Base-by-base conservation (phyloP, 2,329 filamentous ascomycete species). In the Pyrenochaeta sp. region DNA sequence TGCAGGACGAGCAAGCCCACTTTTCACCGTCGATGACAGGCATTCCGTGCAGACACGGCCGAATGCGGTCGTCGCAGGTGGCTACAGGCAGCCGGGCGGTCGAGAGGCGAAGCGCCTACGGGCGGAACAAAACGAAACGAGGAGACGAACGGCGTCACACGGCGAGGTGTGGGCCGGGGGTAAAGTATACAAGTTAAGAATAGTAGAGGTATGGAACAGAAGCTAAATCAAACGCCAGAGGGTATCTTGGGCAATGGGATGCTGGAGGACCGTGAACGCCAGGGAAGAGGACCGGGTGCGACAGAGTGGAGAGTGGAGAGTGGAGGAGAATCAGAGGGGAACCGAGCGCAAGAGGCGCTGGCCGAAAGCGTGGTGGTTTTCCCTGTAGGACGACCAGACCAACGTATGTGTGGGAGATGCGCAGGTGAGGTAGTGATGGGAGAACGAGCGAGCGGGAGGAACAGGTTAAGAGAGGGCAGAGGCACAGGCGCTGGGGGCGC, bases 1-100 rank as follows among this genome's bases (percentile, higher is more conserved):
- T 91, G 78, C 94, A 99, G 77, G 92, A 92, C 78, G 96, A 90
- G 81, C 93, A 97, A 76, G 93, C 93, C 80, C 85, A 97, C 81
- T 97, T 97, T 80, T 96, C 90, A 74, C 93, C 93, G 81, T 96
- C 86, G 58, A 72, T 63, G 40, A 72, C 53, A 57, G 71, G 68
- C 68, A 72, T 72, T 50, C 57, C 67, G 58, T 50, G 44, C 11
- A 27, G 22, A 44, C 45, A 63, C 65, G 66, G 67, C 66, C 65
- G 60, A 52, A 48, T 51, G 58, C 63, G 62, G 66, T 69, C 64
- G 67, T 61, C 45, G 59, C 55, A 62, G 55, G 44, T 53, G 57
- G 62, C 57, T 58, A 37, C 21, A 37, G 44, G 48, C 53, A 53
- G 64, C 55, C 54, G 59, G 43, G 43, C 48, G 44, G 46, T 32